Conservation (phyloP, 2,329 filamentous ascomycete genomes). For the Metarhizium anisopliae region DNA sequence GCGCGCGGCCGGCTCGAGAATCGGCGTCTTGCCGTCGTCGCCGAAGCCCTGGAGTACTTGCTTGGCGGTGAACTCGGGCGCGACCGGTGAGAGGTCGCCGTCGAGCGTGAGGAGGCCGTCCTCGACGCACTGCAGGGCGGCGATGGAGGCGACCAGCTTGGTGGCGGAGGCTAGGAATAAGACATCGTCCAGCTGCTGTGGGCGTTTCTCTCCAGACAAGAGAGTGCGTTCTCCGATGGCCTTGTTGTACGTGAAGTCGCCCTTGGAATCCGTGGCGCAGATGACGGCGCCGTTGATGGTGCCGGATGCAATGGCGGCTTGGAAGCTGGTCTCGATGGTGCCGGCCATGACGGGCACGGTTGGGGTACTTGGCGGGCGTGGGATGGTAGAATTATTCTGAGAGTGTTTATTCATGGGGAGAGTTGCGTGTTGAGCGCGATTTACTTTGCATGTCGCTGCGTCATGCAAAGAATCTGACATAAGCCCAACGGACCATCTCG, state of each 20-base stretch:
- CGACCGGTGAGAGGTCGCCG: slow-evolving; percentile 32
- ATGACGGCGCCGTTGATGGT: slow-evolving; percentile 35
- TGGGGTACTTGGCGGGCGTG: no score
- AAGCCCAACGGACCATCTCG: no score
- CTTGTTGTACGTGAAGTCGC: slow-evolving; percentile 30
- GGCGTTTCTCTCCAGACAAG: slow-evolving; percentile 27
- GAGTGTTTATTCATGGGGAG: no score
- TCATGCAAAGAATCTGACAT: no score
- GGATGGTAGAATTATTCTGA: no score
- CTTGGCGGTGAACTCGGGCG: slow-evolving; percentile 39
- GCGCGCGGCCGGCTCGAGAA: slow-evolving; percentile 20
- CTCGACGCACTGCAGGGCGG: slow-evolving; percentile 46
- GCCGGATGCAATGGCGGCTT: slow-evolving; percentile 31
- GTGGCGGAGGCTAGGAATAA: slow-evolving; percentile 28
- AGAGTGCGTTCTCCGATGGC: slow-evolving; percentile 30
- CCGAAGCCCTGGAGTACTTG: slow-evolving; percentile 38
- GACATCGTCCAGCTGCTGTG: slow-evolving; percentile 22
- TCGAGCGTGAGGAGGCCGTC: slow-evolving; percentile 36
- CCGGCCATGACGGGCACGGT: slow-evolving; percentile 12
- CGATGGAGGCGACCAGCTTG: slow-evolving; percentile 41
- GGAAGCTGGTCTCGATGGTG: slow-evolving; percentile 28
- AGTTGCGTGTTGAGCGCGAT: no score
- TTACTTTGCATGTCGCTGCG: no score
- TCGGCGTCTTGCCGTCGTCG: slow-evolving; percentile 28
- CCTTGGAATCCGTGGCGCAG: slow-evolving; percentile 15